Percentiles rank a stretch among this genome's conserved stretches.
Conservation (phyloP, 2,329 filamentous ascomycete species). For the Podosphaera fusca region DNA sequence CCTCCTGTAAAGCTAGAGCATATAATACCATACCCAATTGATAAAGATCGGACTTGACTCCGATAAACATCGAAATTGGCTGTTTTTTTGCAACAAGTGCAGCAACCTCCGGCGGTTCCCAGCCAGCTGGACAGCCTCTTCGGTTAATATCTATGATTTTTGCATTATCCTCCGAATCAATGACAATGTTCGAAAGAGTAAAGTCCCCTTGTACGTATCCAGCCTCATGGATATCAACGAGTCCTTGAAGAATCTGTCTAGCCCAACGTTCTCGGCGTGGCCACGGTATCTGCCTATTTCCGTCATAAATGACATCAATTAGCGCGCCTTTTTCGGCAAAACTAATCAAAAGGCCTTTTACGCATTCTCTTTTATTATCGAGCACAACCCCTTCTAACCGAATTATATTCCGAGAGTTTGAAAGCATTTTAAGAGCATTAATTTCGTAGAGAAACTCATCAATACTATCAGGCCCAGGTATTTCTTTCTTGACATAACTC, state of each 20-base stretch:
- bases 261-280: slow-evolving; percentile 65
- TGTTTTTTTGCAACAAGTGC: slow-evolving; percentile 71
- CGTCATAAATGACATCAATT: slow-evolving; percentile 77
- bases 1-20: slow-evolving; percentile 67
- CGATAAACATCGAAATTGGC: slow-evolving; percentile 88
- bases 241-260: slow-evolving; percentile 65
- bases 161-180: slow-evolving; percentile 62
- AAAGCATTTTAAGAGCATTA: slow-evolving; percentile 67
- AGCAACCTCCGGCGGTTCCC: slow-evolving; percentile 86
- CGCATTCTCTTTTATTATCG: slow-evolving; percentile 45
- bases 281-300: slow-evolving; percentile 39
- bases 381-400: slow-evolving; percentile 71
- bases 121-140: slow-evolving; percentile 86
- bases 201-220: slow-evolving; percentile 97
- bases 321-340: slow-evolving; percentile 72
- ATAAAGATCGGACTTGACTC: slow-evolving; percentile 88
- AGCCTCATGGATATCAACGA: slow-evolving; percentile 82
- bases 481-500: slow-evolving; percentile 87
- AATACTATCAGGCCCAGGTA: slow-evolving; percentile 81
- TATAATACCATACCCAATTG: slow-evolving; percentile 91
- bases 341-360: slow-evolving; percentile 77
- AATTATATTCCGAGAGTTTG: slow-evolving; percentile 55
- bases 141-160: slow-evolving; percentile 98
- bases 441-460: slow-evolving; percentile 96
- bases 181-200: slow-evolving; percentile 88